Conservation (phyloP, 441 rosid species). For the Melastoma candidum region DNA sequence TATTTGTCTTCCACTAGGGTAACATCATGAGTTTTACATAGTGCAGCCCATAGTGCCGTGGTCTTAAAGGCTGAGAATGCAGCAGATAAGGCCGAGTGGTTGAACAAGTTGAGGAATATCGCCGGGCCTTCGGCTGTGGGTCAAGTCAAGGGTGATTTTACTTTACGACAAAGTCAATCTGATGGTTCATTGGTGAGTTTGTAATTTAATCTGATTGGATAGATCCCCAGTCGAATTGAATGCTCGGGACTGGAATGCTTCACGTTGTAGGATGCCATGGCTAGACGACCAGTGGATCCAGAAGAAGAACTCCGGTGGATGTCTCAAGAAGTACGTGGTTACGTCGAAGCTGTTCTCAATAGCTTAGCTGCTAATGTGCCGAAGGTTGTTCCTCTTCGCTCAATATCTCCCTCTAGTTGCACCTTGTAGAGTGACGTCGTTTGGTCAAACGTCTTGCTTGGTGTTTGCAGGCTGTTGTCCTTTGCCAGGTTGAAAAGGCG, state of each 20-base stretch:
- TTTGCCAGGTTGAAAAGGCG: slow-evolving; percentile 99
- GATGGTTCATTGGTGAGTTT: slow-evolving; percentile 97
- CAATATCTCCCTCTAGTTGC: slow-evolving; percentile 4
- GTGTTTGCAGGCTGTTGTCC: slow-evolving; percentile 86
- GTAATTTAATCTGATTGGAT: slow-evolving; percentile 4
- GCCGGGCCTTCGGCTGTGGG: slow-evolving; percentile 61
- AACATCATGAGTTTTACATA: slow-evolving; percentile 15
- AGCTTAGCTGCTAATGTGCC: slow-evolving; percentile 99
- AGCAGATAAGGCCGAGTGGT: slow-evolving; percentile 86
- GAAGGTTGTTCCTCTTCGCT: slow-evolving; percentile 41
- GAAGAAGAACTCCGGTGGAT: slow-evolving; percentile 99
- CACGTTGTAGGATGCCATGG: slow-evolving; percentile 72
- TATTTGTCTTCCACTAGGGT: slow-evolving; percentile 3
- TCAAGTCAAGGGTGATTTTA: slow-evolving; percentile 43
- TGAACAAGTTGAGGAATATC: slow-evolving; percentile 63
- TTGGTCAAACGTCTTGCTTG: background rate
- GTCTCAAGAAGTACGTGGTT: slow-evolving; percentile 99
- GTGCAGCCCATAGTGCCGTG: slow-evolving; percentile 80
- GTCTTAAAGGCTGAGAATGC: slow-evolving; percentile 79
- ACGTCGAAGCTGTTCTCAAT: slow-evolving; percentile 99
- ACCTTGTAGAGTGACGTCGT: too few species aligned
- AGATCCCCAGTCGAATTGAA: background rate
- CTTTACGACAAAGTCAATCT: slow-evolving; percentile 87
- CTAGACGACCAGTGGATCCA: slow-evolving; percentile 89
- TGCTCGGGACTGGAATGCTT: background rate